Percentiles rank a stretch among this genome's conserved stretches.
Evolutionary conservation across 1,284 basidiomycete species (phyloP).

Genomic region (Irpex sp.): DNA sequence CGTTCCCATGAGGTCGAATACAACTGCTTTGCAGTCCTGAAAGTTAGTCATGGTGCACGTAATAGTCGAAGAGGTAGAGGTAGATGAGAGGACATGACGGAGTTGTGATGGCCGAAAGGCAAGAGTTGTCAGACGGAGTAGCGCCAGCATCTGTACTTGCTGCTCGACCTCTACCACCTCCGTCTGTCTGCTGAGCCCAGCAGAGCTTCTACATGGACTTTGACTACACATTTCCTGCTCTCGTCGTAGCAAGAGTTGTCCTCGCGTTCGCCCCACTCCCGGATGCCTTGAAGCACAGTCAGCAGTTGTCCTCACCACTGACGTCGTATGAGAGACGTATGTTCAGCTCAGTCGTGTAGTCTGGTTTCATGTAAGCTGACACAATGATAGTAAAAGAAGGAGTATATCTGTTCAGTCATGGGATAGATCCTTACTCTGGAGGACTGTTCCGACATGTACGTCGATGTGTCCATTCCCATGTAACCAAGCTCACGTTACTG

Average conservation of each 20-base stretch:
- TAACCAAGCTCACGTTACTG: conserved; percentile 12
- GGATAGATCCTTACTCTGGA: conserved; percentile 81
- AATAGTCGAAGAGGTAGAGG: background rate
- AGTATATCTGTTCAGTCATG: conserved; percentile 70
- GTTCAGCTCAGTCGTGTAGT: conserved; percentile 15
- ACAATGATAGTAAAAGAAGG: conserved; percentile 78
- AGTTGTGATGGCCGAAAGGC: background rate
- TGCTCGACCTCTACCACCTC: background rate
- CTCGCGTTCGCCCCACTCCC: conserved; percentile 47
- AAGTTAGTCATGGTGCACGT: background rate
- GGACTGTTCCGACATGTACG: conserved; percentile 82
- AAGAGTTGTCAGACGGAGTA: background rate
- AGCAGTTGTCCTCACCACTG: conserved; percentile 79
- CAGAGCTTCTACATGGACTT: conserved; percentile 19
- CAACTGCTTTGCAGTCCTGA: background rate
- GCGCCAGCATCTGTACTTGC: background rate
- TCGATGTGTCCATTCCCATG: conserved; percentile 5
- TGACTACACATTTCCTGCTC: conserved; percentile 29
- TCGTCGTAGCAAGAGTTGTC: conserved; percentile 43
- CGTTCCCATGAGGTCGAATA: background rate
- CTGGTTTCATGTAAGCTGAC: background rate
- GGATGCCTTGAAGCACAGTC: conserved; percentile 51
- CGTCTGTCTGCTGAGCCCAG: background rate
- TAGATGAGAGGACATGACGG: background rate
- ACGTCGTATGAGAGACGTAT: conserved; percentile 64